A percentile compares a stretch with the other conserved stretches of the same genome.
phyloP scores from a whole-genome alignment of 225 moss, liverwort and hornwort genomes.

The Asterella californica region DNA sequence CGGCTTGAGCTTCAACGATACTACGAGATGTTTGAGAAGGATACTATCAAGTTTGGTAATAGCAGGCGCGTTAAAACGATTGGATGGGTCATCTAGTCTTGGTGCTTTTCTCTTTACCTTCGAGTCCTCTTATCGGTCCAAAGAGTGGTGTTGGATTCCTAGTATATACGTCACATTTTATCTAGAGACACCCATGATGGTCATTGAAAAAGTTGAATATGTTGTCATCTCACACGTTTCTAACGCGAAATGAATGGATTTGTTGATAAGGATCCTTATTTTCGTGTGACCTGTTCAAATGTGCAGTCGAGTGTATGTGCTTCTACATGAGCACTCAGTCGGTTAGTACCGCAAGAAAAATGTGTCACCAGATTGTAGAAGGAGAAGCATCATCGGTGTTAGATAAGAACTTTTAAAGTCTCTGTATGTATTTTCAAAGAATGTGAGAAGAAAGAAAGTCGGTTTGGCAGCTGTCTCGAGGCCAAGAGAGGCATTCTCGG shows the following conservation, averaged over 20 bases:
- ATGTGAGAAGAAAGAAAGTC: not conserved
- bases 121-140: not conserved
- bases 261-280: not conserved
- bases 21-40: conserved; percentile 93
- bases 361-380: no score
- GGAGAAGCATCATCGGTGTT: not conserved
- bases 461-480: not conserved
- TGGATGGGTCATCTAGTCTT: not conserved
- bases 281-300: not conserved
- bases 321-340: conserved; percentile 91
- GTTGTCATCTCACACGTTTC: no score
- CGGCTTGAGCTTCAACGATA: conserved; percentile 86
- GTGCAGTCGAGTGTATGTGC: conserved; percentile 95
- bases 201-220: no score
- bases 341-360: conserved; percentile 30
- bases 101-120: not conserved
- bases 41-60: conserved; percentile 94
- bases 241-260: no score
- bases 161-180: no score
- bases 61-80: conserved; percentile 62
- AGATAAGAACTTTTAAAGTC: not conserved
- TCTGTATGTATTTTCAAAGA: not conserved
- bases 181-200: no score
- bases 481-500: not conserved
- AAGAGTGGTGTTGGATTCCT: no score